Evolutionary conservation across 371 early-diverging fungal genomes (phyloP), one percentile per base, ranked within the genome.

Genomic region (Mortierella sp.): DNA sequence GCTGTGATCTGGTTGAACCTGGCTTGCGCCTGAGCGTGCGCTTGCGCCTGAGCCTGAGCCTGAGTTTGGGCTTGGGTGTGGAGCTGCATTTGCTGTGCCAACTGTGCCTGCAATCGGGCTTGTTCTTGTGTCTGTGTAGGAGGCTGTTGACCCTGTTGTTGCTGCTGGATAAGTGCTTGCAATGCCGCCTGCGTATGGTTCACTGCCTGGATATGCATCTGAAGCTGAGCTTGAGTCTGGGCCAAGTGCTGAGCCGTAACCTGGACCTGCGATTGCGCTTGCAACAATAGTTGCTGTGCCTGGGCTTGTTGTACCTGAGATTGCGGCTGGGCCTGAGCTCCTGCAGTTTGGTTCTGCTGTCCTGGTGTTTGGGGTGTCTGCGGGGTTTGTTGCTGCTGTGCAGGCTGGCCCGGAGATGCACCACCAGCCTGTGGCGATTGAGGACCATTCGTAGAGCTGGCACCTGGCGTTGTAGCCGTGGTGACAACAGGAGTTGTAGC

Each of bases 71-170:
- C 66, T 53, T 81, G 82, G 0, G 62, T 66, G 49, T 82, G 82
- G 2, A 67, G 66, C 31, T 81, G 76, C 1, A 69, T 70, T 54
- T 83, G 83, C 3, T 61, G 79, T 49, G 76, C 74, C 1, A 64
- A 66, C 54, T 83, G 71, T 3, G 81, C 81, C 41, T 85, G 72
- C 0, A 63, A 66, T n/a, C 80, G 82, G 5, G 69, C 67, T 49
- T 82, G 72, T 0, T 50, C 58, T 45, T 80, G 81, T 0, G 55
- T 57, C 57, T 82, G 81, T 10, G 55, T 68, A 10, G 69, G 70
- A 3, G 70, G 71, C 53, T 79, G 67, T 21, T 66, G 71, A 43
- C 76, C 80, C 43, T 82, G 55, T 61, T 23, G 79, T 53, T 52
- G 72, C 31, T 54, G 72, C 13, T 68, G 74, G 3, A 59, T 13